Conservation (phyloP, 352 stramenopile species). For the Globisporangium abappressorium region DNA sequence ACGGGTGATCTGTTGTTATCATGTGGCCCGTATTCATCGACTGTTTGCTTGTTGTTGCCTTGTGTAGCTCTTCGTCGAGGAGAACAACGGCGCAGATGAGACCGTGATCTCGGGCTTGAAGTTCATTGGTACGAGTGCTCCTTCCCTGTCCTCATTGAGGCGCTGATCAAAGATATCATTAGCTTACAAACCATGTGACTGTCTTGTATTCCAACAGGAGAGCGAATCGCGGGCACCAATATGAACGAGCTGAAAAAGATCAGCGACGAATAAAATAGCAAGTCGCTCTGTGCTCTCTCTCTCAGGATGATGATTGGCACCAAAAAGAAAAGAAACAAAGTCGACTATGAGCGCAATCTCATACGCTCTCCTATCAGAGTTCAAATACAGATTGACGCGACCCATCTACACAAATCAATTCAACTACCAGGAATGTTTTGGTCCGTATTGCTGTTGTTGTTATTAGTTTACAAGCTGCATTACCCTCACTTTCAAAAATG, state of each 20-base stretch:
- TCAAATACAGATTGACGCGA: not conserved
- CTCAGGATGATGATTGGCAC: not conserved
- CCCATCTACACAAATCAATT: not conserved
- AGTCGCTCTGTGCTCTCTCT: not conserved
- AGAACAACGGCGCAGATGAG: conserved; percentile 28
- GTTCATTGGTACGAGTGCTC: not conserved
- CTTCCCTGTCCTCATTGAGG: not conserved
- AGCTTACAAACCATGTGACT: not conserved
- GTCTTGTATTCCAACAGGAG: conserved; percentile 27
- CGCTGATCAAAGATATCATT: not conserved
- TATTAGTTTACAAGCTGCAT: not conserved
- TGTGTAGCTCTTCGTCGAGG: conserved; percentile 23
- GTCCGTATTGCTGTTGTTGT: not conserved
- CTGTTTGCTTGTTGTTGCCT: not conserved
- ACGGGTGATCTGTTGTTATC: not conserved
- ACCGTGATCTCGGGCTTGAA: conserved; percentile 28
- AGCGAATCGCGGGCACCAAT: conserved; percentile 73
- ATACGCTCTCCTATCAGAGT: not conserved
- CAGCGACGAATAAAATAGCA: conserved; percentile 55
- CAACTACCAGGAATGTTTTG: not conserved
- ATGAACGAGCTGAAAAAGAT: conserved; percentile 87
- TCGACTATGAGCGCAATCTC: not conserved
- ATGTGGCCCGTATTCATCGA: not conserved
- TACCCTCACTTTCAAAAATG: conserved; percentile 4
- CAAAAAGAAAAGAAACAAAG: not conserved